Evolutionary conservation across 495 filamentous ascomycete genomes (phyloP), one percentile per base, ranked within the genome.

Genomic region (Hyaloscypha bicolor): DNA sequence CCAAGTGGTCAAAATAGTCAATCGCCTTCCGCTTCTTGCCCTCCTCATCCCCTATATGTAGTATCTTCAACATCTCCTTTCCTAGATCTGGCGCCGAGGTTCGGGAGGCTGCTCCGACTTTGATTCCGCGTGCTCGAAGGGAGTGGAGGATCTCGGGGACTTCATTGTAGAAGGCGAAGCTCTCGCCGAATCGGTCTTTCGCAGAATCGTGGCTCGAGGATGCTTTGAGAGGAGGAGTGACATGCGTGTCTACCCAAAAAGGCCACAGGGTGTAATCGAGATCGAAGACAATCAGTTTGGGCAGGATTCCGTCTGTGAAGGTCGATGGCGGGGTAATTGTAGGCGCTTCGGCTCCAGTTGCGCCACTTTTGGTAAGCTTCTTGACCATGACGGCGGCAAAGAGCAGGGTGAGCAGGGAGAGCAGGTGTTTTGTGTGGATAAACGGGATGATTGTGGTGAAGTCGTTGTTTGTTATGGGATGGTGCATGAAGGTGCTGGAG

Each of bases 221-320:
- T 6, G 83, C 73, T 69, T 92, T 92, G 60, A 99, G 80, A 1
- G 95, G 94, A 12, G 91, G 85, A 61, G 87, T 88, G 73, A 94
- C 89, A 76, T 97, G 93, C 16, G 93, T 97, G 80, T 97, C 95
- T 3, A 93, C 88, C 93, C 94, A 99, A 81, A 96, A 97, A 4
- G 93, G 93, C 95, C 95, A 97, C 1, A 99, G 83, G 0, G 95
- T 99, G 81, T 97, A 97, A 82, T 99, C 95, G 60, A 97, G 85
- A 76, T 99, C 95, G 79, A 99, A 96, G 64, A 91, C 90, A 68
- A 99, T 85, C 67, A 96, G 79, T 69, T 90, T 92, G 0, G 95
- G 95, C 3, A 99, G 87, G 1, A 93, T 91, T 64, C 87, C 88
- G 77, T 99, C 94, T 58, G 78, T 85, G 75, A 97, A 88, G 29